Conservation (phyloP, 2,329 filamentous ascomycete genomes). For the Diplodia seriata region DNA sequence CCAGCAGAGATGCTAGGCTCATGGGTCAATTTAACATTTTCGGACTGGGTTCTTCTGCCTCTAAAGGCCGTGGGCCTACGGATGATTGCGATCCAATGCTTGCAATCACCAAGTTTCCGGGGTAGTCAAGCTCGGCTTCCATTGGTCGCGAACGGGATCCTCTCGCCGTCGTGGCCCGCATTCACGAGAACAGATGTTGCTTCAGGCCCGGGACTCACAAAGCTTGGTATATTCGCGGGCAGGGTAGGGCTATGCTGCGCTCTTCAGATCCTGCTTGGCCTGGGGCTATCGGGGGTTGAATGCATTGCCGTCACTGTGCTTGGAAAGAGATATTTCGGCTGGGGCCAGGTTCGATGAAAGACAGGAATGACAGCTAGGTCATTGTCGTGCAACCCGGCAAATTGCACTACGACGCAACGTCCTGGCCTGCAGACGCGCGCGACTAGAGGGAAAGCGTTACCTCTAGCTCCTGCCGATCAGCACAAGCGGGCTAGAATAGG, state of each 20-base stretch:
- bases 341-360: conserved; percentile 37
- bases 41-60: conserved; percentile 41
- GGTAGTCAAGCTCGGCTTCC: conserved; percentile 14
- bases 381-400: not conserved
- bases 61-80: conserved; percentile 43
- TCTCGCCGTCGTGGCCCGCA: conserved; percentile 12
- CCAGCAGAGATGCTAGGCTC: conserved; percentile 44
- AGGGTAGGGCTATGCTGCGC: conserved; percentile 45
- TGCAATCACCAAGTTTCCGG: conserved; percentile 33
- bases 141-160: not conserved
- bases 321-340: conserved; percentile 44
- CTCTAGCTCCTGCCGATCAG: not conserved
- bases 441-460: not conserved
- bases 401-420: not conserved
- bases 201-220: conserved; percentile 22
- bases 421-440: not conserved
- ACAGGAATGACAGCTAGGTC: not conserved
- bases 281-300: conserved; percentile 45
- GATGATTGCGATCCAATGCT: conserved; percentile 38
- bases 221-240: conserved; percentile 40
- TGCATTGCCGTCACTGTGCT: conserved; percentile 42
- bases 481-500: conserved; percentile 10
- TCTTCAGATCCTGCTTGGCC: conserved; percentile 44
- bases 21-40: conserved; percentile 45
- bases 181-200: conserved; percentile 11